These are phyloP conservation scores for Collybia mongolica DNA, from an alignment of 768 basidiomycete genomes.

Conservation along the genomic window DNA sequence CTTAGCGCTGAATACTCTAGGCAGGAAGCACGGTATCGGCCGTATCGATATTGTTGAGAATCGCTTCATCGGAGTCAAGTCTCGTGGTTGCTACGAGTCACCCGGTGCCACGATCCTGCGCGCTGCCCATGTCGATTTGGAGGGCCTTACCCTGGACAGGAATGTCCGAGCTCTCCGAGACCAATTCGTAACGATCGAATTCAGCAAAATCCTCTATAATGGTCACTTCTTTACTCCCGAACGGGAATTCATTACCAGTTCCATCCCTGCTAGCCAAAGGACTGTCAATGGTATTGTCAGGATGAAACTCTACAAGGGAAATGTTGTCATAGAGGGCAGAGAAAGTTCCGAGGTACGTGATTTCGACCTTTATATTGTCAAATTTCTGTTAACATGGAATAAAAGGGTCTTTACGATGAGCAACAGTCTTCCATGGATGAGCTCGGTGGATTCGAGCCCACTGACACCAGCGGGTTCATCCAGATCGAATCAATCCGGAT, in stretches of 20 bases:
- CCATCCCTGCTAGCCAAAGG: slow-evolving; percentile 91
- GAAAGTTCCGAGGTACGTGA: slow-evolving; percentile 74
- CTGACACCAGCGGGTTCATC: slow-evolving; percentile 95
- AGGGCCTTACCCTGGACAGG: slow-evolving; percentile 96
- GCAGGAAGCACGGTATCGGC: slow-evolving; percentile 93
- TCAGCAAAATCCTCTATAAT: slow-evolving; percentile 93
- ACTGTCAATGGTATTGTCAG: slow-evolving; percentile 94
- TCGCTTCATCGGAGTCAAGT: slow-evolving; percentile 98
- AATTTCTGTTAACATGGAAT: neutral
- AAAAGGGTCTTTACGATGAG: slow-evolving; percentile 90
- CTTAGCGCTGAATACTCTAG: slow-evolving; percentile 86
- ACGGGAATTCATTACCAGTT: slow-evolving; percentile 88
- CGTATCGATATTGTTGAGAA: slow-evolving; percentile 99
- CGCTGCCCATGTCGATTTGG: slow-evolving; percentile 92
- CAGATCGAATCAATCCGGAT: slow-evolving; percentile 97
- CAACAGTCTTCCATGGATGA: slow-evolving; percentile 98
- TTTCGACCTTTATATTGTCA: neutral
- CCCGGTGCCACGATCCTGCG: slow-evolving; percentile 97
- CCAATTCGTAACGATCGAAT: slow-evolving; percentile 89
- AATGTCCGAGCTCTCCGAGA: slow-evolving; percentile 94
- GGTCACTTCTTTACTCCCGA: slow-evolving; percentile 99
- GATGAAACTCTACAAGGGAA: slow-evolving; percentile 94
- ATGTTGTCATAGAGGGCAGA: slow-evolving; percentile 91
- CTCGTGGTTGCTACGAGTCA: slow-evolving; percentile 98
- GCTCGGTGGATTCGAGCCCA: slow-evolving; percentile 96